These are phyloP conservation scores for Talaromyces funiculosus DNA, from an alignment of 2,329 filamentous ascomycete genomes.

Conservation along the genomic window DNA sequence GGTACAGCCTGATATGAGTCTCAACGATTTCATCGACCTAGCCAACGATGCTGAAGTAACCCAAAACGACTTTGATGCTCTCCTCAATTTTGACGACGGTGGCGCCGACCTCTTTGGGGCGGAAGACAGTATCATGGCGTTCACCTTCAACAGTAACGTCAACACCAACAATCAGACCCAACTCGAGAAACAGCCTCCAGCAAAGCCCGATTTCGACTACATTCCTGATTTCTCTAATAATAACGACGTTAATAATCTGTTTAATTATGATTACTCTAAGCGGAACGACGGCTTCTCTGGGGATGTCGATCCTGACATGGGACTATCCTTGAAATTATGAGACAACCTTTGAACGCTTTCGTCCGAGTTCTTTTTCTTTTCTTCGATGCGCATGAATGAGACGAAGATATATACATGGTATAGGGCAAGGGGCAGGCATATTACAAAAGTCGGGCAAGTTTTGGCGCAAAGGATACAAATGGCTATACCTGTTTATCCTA, in stretches of 20 bases:
- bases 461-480: neutral
- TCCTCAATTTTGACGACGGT: conserved; percentile 43
- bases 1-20: conserved; percentile 27
- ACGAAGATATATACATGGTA: too few species aligned
- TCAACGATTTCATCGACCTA: conserved; percentile 39
- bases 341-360: neutral
- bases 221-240: conserved; percentile 4
- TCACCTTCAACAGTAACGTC: neutral
- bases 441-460: neutral
- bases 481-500: neutral
- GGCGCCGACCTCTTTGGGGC: conserved; percentile 31
- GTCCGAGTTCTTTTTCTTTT: neutral
- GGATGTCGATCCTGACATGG: conserved; percentile 9
- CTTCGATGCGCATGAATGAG: too few species aligned
- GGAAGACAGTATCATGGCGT: conserved; percentile 20
- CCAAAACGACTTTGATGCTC: conserved; percentile 42
- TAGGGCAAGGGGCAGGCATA: neutral
- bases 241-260: neutral
- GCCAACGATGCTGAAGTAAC: conserved; percentile 42
- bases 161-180: neutral
- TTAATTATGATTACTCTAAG: conserved; percentile 8
- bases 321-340: conserved; percentile 11
- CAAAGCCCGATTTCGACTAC: conserved; percentile 5
- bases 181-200: neutral
- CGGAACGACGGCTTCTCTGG: conserved; percentile 7